Conservation (phyloP, 768 basidiomycete genomes). For the Mycena amicta region DNA sequence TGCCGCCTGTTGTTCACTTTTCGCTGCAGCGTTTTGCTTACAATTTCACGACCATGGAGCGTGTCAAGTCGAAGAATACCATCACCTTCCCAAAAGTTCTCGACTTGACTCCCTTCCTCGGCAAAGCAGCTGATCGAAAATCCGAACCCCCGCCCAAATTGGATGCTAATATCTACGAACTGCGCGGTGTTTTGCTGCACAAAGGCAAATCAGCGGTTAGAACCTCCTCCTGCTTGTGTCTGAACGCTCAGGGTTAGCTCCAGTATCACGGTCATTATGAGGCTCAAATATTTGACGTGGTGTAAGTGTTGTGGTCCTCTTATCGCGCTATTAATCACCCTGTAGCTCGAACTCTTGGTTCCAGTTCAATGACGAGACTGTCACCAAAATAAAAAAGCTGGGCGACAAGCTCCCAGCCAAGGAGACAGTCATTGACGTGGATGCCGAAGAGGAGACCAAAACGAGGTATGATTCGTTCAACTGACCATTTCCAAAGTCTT, state of each 20-base stretch:
- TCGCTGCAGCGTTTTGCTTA: conserved; percentile 93
- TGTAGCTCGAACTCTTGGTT: conserved; percentile 76
- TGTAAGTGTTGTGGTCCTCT: conserved; percentile 55
- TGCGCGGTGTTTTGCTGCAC: conserved; percentile 85
- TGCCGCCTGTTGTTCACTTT: conserved; percentile 91
- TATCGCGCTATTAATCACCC: not conserved
- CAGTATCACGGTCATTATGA: conserved; percentile 90
- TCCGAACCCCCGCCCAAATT: conserved; percentile 5
- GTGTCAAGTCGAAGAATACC: conserved; percentile 84
- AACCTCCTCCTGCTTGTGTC: no score
- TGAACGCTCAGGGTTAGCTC: no score
- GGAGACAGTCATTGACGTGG: conserved; percentile 24
- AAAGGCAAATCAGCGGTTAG: conserved; percentile 93
- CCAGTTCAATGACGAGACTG: conserved; percentile 89
- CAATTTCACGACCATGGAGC: conserved; percentile 72
- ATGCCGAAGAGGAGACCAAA: conserved; percentile 31
- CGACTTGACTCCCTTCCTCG: conserved; percentile 72
- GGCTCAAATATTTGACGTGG: conserved; percentile 75
- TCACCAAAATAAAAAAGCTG: conserved; percentile 62
- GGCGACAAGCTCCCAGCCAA: conserved; percentile 45
- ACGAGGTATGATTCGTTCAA: not conserved
- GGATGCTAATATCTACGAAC: conserved; percentile 62
- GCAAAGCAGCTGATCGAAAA: conserved; percentile 28
- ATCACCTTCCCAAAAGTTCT: conserved; percentile 77
- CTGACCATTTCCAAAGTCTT: conserved; percentile 2